Conservation (phyloP, 345 rosid species). For the Eucalyptus curtisii region DNA sequence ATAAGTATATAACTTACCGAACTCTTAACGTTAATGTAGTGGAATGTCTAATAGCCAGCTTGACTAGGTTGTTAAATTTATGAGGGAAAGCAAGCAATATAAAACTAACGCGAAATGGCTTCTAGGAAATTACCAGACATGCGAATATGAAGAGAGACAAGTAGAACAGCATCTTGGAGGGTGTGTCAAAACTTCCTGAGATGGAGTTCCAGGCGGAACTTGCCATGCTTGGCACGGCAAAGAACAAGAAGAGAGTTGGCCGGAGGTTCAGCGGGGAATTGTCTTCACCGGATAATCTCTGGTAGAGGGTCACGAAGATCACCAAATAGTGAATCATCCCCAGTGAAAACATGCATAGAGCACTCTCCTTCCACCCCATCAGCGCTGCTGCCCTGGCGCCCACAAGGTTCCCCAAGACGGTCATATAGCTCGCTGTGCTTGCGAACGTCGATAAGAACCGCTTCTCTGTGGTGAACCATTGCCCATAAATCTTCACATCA, state of each 20-base stretch:
- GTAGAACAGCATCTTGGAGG: conserved; percentile 9
- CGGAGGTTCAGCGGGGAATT: conserved; percentile 27
- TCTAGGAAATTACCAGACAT: neutral
- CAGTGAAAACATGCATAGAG: conserved; percentile 47
- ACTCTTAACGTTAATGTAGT: neutral
- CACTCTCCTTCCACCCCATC: conserved; percentile 51
- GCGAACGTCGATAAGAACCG: conserved; percentile 39
- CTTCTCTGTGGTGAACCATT: conserved; percentile 67
- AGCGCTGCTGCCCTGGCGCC: conserved; percentile 46
- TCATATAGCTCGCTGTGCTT: conserved; percentile 54
- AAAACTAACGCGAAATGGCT: neutral
- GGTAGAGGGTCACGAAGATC: conserved; percentile 66
- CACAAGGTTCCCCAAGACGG: conserved; percentile 50
- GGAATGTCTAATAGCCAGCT: neutral
- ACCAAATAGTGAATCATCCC: conserved; percentile 60
- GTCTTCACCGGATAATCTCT: conserved; percentile 32
- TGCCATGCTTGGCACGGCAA: conserved; percentile 59
- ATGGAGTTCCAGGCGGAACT: conserved; percentile 65
- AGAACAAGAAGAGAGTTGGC: conserved; percentile 60
- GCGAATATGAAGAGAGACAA: conserved; percentile 6
- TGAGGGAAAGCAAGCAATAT: neutral
- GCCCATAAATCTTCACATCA: conserved; percentile 62
- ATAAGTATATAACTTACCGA: neutral
- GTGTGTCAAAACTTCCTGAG: conserved; percentile 27
- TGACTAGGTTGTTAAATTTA: neutral